Evolutionary conservation across 2,329 filamentous ascomycete genomes (phyloP).

Genomic region (Aureobasidium sp.): DNA sequence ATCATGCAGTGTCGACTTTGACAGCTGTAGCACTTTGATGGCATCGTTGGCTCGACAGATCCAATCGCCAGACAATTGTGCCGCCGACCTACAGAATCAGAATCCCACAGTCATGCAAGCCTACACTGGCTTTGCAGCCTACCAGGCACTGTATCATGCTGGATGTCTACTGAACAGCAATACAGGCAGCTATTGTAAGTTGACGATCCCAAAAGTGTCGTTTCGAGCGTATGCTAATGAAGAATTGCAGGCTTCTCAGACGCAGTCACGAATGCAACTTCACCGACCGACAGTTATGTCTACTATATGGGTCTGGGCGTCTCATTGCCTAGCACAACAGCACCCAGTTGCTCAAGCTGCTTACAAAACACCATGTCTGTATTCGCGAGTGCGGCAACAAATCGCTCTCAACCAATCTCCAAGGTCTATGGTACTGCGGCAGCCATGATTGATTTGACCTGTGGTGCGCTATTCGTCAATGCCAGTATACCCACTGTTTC

Average conservation of each 20-base stretch:
- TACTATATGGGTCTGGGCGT: constrained; percentile 81
- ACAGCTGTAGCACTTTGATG: constrained; percentile 59
- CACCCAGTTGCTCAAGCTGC: constrained; percentile 69
- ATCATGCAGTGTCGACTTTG: constrained; percentile 61
- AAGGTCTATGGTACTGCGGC: constrained; percentile 65
- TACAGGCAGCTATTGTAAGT: constrained; percentile 58
- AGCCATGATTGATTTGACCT: constrained; percentile 58
- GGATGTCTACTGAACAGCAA: constrained; percentile 61
- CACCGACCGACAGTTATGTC: constrained; percentile 64
- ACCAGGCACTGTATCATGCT: constrained; percentile 68
- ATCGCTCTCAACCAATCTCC: constrained; percentile 58
- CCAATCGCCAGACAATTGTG: constrained; percentile 56
- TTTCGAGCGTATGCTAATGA: not conserved
- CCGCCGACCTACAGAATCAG: constrained; percentile 55
- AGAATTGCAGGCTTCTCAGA: constrained; percentile 55
- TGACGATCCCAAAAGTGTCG: not conserved
- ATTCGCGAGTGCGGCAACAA: constrained; percentile 60
- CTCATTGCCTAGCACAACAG: constrained; percentile 54
- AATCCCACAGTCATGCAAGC: constrained; percentile 67
- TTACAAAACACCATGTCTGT: constrained; percentile 73
- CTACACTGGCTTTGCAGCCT: constrained; percentile 67
- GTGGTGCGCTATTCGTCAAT: constrained; percentile 32
- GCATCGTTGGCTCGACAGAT: constrained; percentile 57
- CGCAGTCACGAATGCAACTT: constrained; percentile 68
- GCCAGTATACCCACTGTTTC: not conserved